A percentile compares a stretch with the other conserved stretches of the same genome.
phyloP scores from a whole-genome alignment of 306 rosid genomes.

The Malus orientalis region DNA sequence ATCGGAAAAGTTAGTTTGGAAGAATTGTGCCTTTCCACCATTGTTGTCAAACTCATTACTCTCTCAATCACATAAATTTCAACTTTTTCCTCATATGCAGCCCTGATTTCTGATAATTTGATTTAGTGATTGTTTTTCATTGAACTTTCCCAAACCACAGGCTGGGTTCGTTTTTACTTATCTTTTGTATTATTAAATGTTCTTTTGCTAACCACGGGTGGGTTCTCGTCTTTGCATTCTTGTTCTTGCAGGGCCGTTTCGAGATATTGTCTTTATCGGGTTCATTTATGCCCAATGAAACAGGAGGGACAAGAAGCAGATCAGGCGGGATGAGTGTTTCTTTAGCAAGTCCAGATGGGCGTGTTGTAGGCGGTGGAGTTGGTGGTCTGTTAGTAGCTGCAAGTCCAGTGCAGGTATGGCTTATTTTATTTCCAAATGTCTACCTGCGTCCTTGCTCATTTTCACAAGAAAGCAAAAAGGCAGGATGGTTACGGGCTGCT shows the following conservation, averaged over 20 bases:
- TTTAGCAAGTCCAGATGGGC: constrained; percentile 87
- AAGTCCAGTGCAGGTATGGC: constrained; percentile 73
- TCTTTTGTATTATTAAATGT: not conserved
- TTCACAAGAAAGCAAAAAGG: not conserved
- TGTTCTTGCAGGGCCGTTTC: constrained; percentile 66
- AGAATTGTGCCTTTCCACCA: not conserved
- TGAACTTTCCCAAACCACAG: not conserved
- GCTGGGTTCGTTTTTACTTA: not conserved
- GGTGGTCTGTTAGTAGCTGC: constrained; percentile 93
- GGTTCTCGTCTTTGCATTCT: constrained; percentile 2
- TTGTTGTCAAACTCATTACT: not conserved
- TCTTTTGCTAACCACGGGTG: not conserved
- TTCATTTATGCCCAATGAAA: constrained; percentile 83
- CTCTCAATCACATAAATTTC: not conserved
- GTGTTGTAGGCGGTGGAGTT: constrained; percentile 92
- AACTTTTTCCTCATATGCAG: not conserved
- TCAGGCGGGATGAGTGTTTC: constrained; percentile 97
- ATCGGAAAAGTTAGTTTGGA: not conserved
- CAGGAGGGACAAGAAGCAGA: constrained; percentile 85
- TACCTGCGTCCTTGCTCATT: not conserved
- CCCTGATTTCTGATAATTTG: not conserved
- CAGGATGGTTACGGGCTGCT: not conserved
- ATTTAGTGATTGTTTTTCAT: not conserved
- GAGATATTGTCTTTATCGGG: constrained; percentile 89
- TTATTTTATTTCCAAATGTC: not conserved